Evolutionary conservation across 2,329 filamentous ascomycete species (phyloP).

Genomic region (Penicillium aurantiogriseum): DNA sequence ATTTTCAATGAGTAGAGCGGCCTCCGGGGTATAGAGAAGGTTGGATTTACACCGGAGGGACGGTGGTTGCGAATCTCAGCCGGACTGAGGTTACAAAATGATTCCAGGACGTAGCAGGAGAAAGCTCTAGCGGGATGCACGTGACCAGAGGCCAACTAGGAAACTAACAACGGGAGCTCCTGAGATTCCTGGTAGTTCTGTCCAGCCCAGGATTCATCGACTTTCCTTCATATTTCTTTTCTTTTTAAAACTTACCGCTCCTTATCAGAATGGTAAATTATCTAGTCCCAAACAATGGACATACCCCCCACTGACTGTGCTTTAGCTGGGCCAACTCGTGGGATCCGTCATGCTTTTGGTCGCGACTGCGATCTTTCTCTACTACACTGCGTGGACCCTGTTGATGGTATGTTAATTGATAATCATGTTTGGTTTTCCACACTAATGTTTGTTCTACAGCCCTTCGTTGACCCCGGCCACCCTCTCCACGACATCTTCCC

Average conservation of each 20-base stretch:
- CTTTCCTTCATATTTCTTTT: constrained; percentile 8
- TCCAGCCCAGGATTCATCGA: constrained; percentile 9
- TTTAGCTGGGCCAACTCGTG: constrained; percentile 84
- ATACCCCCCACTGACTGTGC: constrained; percentile 8
- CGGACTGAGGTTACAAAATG: constrained; percentile 6
- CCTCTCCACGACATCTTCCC: constrained; percentile 93
- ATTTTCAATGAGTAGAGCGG: constrained; percentile 29
- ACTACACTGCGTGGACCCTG: constrained; percentile 97
- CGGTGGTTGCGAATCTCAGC: constrained; percentile 11
- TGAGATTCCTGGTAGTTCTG: constrained; percentile 15
- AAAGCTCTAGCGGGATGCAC: constrained; percentile 23
- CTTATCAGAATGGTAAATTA: constrained; percentile 31
- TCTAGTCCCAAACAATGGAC: not conserved
- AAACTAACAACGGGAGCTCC: constrained; percentile 18
- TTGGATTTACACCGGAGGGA: constrained; percentile 6
- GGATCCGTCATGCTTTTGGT: constrained; percentile 73
- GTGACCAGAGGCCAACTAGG: constrained; percentile 18
- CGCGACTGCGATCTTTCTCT: constrained; percentile 72
- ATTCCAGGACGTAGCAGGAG: constrained; percentile 8
- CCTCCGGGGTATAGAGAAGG: constrained; percentile 7
- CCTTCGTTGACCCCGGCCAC: constrained; percentile 94
- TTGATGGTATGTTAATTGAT: constrained; percentile 69
- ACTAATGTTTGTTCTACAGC: constrained; percentile 53
- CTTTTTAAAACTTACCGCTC: constrained; percentile 9
- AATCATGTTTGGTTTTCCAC: not conserved